phyloP scores from a whole-genome alignment of 768 basidiomycete species.

The Asterophora parasitica region DNA sequence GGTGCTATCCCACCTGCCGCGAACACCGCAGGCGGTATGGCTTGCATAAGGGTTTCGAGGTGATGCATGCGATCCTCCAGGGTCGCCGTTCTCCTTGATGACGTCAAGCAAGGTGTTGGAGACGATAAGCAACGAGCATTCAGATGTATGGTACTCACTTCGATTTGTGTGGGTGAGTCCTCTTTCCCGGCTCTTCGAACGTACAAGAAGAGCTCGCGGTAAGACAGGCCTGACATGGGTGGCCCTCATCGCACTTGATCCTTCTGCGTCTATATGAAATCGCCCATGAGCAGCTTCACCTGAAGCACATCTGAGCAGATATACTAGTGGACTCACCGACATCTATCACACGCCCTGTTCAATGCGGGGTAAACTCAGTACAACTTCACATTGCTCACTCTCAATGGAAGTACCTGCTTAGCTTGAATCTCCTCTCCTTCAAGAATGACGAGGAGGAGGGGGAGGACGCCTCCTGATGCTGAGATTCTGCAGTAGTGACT shows the following conservation, averaged over 20 bases:
- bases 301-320: not conserved
- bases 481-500: conserved; percentile 36
- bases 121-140: not conserved
- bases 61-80: conserved; percentile 89
- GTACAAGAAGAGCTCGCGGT: conserved; percentile 79
- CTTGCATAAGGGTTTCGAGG: conserved; percentile 78
- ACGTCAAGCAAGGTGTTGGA: conserved; percentile 2
- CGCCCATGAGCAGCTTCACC: conserved; percentile 1
- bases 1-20: conserved; percentile 47
- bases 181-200: conserved; percentile 83
- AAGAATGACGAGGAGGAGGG: conserved; percentile 44
- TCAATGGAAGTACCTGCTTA: conserved; percentile 61
- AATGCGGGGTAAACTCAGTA: conserved; percentile 8
- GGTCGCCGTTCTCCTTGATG: conserved; percentile 66
- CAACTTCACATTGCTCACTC: not conserved
- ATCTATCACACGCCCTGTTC: conserved; percentile 83
- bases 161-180: conserved; percentile 83
- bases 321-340: conserved; percentile 54
- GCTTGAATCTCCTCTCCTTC: conserved; percentile 82
- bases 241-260: conserved; percentile 87
- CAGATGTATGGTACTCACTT: conserved; percentile 48
- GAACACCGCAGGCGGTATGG: conserved; percentile 79
- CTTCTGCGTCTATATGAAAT: conserved; percentile 55
- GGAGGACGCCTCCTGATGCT: conserved; percentile 30
- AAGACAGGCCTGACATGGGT: conserved; percentile 85